These are phyloP conservation scores for Botrytis sinoallii DNA, from an alignment of 2,329 filamentous ascomycete species.

Conservation along the genomic window DNA sequence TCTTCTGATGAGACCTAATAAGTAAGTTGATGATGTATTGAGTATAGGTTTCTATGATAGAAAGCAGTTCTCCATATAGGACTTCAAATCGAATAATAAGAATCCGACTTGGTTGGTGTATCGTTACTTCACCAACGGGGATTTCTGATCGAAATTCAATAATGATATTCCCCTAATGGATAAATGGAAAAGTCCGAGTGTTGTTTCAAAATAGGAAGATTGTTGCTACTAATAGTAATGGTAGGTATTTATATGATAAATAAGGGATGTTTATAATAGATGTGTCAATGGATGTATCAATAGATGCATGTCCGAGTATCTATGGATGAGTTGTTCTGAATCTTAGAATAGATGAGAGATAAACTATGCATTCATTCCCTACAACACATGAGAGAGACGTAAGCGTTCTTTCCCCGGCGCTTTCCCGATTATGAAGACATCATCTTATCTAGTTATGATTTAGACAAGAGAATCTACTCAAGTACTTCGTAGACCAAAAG, in stretches of 20 bases:
- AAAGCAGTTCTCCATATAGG: neutral
- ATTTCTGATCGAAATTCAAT: neutral
- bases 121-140: neutral
- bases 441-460: neutral
- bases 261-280: neutral
- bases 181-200: slow-evolving; percentile 3
- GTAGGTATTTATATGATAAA: neutral
- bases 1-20: neutral
- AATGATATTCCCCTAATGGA: neutral
- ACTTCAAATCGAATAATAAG: neutral
- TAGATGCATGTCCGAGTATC: neutral
- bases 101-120: neutral
- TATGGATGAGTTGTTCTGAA: neutral
- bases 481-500: neutral
- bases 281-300: neutral
- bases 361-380: neutral
- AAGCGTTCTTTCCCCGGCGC: neutral
- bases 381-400: neutral
- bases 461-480: neutral
- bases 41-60: neutral
- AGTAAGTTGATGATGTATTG: too few species aligned
- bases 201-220: slow-evolving; percentile 1
- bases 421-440: neutral
- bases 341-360: neutral
- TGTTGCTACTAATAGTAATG: neutral